Conservation (phyloP, 2,329 filamentous ascomycete genomes). For the Scytalidium sp. region DNA sequence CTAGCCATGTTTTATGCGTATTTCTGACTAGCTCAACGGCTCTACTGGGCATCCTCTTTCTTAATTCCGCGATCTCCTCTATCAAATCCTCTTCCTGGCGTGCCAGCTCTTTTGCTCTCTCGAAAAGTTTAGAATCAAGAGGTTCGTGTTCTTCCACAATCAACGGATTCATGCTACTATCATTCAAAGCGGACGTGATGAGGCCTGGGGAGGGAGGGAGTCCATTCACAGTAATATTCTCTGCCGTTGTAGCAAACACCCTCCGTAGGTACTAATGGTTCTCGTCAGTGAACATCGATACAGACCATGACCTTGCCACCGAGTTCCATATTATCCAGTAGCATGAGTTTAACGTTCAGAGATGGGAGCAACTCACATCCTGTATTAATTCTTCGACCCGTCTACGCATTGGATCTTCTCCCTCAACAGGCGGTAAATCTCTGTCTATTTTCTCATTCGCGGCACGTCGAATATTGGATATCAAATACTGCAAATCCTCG, state of each 20-base stretch:
- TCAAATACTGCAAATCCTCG: slow-evolving; percentile 68
- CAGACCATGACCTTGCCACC: background rate
- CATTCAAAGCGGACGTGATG: slow-evolving; percentile 25
- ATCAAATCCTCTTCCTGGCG: slow-evolving; percentile 62
- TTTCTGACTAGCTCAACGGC: slow-evolving; percentile 15
- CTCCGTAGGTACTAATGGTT: slow-evolving; percentile 53
- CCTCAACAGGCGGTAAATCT: slow-evolving; percentile 64
- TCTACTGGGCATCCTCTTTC: slow-evolving; percentile 14
- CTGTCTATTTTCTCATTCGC: slow-evolving; percentile 65
- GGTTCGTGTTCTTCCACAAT: slow-evolving; percentile 49
- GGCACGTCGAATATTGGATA: slow-evolving; percentile 65
- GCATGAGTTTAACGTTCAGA: background rate
- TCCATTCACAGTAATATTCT: slow-evolving; percentile 63
- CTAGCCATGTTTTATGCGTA: slow-evolving; percentile 11
- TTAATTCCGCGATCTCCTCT: slow-evolving; percentile 53
- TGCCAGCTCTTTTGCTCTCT: slow-evolving; percentile 57
- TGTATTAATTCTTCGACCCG: slow-evolving; percentile 59
- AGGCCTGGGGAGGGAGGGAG: slow-evolving; percentile 38
- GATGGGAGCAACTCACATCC: slow-evolving; percentile 52
- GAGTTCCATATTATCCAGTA: background rate
- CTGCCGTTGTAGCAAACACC: slow-evolving; percentile 56
- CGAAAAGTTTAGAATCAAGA: slow-evolving; percentile 57
- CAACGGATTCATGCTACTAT: slow-evolving; percentile 16
- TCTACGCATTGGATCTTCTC: slow-evolving; percentile 55
- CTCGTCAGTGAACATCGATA: background rate